Evolutionary conservation across 192 early-diverging fungal genomes (phyloP).

Genomic region (Coemansia sp.): DNA sequence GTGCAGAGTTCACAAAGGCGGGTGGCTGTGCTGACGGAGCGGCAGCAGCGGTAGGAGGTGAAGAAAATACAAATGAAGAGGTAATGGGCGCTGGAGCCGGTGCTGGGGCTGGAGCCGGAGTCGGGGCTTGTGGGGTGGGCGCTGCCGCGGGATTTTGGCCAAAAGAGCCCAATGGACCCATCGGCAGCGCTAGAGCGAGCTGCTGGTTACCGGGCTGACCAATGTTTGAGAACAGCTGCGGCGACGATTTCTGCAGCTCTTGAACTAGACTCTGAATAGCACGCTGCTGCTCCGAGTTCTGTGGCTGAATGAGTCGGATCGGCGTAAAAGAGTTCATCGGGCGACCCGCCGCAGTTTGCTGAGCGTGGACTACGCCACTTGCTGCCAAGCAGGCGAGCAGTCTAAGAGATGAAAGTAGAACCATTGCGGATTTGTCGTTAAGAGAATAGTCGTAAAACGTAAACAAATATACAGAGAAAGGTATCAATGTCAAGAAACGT

Average conservation of each 20-base stretch:
- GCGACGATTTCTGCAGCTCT: conserved; percentile 37
- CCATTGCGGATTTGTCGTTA: not conserved
- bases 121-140: not conserved
- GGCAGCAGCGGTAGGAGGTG: not conserved
- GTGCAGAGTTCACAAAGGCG: not conserved
- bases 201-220: conserved; percentile 27
- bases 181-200: conserved; percentile 39
- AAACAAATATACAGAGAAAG: not conserved
- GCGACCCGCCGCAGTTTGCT: not conserved
- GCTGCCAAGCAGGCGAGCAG: not conserved
- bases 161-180: not conserved
- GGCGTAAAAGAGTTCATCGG: conserved; percentile 29
- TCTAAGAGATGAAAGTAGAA: not conserved
- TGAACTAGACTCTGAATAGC: conserved; percentile 45
- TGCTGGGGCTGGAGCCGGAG: conserved; percentile 12
- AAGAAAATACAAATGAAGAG: not conserved
- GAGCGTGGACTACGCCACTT: not conserved
- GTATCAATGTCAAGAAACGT: not conserved
- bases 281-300: conserved; percentile 39
- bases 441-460: not conserved
- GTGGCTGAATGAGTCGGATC: conserved; percentile 43
- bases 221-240: conserved; percentile 37
- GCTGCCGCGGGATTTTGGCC: not conserved
- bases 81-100: conserved; percentile 7
- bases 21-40: not conserved